Evolutionary conservation across 2,329 filamentous ascomycete species (phyloP).

Genomic region (Microdochium bolleyi): DNA sequence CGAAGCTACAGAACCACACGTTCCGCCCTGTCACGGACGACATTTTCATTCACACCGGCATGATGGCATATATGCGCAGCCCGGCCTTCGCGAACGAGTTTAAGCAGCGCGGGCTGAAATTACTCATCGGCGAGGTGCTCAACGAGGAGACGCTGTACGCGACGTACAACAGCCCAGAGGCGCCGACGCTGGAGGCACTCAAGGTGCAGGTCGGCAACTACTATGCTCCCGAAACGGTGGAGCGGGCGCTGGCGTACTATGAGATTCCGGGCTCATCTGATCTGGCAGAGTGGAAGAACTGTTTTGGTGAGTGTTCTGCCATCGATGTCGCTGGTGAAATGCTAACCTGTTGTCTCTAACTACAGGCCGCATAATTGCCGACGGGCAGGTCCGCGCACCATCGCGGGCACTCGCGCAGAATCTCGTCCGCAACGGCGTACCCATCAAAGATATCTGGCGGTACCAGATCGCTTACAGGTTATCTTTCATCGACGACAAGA

Average conservation of each 20-base stretch:
- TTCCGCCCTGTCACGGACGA: constrained; percentile 35
- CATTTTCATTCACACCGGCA: constrained; percentile 26
- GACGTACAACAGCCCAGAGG: constrained; percentile 26
- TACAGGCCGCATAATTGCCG: constrained; percentile 23
- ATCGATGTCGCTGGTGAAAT: background rate
- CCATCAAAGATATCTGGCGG: constrained; percentile 26
- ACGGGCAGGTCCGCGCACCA: constrained; percentile 29
- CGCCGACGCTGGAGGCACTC: constrained; percentile 22
- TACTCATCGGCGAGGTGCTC: constrained; percentile 33
- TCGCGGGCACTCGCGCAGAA: constrained; percentile 22
- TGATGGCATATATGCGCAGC: constrained; percentile 27
- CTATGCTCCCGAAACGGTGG: constrained; percentile 28
- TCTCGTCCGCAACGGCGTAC: constrained; percentile 21
- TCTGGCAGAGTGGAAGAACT: constrained; percentile 23
- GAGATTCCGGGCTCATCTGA: constrained; percentile 18
- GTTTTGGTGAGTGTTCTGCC: constrained; percentile 21
- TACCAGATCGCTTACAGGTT: constrained; percentile 32
- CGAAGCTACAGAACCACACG: constrained; percentile 32
- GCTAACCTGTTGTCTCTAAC: background rate
- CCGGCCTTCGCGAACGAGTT: constrained; percentile 28
- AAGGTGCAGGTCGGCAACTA: constrained; percentile 31
- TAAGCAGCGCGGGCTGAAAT: constrained; percentile 18
- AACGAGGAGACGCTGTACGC: constrained; percentile 36
- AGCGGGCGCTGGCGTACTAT: constrained; percentile 26
- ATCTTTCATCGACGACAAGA: constrained; percentile 29